These are phyloP conservation scores for Podospora pseudoanserina DNA, from an alignment of 495 filamentous ascomycete genomes.

Conservation along the genomic window DNA sequence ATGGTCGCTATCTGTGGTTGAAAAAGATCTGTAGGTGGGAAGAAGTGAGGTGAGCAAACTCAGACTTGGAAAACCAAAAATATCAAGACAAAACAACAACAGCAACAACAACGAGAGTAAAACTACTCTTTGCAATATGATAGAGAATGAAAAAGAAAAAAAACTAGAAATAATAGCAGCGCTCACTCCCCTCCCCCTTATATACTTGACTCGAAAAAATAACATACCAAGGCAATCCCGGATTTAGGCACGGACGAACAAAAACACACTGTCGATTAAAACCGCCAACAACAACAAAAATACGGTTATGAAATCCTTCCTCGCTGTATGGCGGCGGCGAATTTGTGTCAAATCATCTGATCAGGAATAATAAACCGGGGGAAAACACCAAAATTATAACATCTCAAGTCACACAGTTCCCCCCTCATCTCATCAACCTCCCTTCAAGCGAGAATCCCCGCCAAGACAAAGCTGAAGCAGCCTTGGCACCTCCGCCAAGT, in stretches of 20 bases:
- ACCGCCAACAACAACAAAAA: background rate
- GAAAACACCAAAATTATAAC: background rate
- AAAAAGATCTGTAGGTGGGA: background rate
- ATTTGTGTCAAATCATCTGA: background rate
- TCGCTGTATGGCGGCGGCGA: background rate
- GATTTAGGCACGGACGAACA: too few species aligned
- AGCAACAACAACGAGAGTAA: too few species aligned
- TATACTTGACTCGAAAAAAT: too few species aligned
- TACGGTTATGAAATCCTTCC: background rate
- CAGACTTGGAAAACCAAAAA: background rate
- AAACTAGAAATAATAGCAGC: background rate
- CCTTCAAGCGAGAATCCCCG: background rate
- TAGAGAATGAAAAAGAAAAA: background rate
- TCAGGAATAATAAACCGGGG: background rate
- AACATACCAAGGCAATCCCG: too few species aligned
- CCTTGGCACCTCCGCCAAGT: conserved; percentile 6
- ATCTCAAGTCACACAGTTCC: background rate
- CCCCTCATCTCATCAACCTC: background rate
- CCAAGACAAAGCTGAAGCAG: background rate
- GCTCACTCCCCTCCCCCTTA: too few species aligned
- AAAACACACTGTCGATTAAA: too few species aligned
- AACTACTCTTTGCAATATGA: background rate
- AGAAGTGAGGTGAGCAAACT: background rate
- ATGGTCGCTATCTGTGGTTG: conserved; percentile 13
- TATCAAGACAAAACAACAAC: too few species aligned